Conservation (phyloP, 441 rosid genomes). For the Erodium trifolium region DNA sequence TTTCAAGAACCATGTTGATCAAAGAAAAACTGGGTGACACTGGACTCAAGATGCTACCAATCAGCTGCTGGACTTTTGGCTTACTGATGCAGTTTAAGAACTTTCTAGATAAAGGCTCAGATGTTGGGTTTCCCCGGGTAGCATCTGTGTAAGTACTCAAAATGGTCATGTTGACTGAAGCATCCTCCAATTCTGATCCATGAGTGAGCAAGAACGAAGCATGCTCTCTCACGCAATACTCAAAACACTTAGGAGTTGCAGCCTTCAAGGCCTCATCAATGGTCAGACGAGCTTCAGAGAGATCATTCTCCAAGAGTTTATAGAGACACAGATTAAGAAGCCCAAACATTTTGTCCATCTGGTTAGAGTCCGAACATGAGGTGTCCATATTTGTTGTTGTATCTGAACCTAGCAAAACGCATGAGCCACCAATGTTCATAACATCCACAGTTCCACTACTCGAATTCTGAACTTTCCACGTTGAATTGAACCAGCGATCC, state of each 20-base stretch:
- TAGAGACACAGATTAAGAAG: constrained; percentile 66
- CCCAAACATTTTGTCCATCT: constrained; percentile 59
- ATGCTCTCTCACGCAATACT: constrained; percentile 67
- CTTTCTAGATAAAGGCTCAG: constrained; percentile 57
- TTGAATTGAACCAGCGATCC: constrained; percentile 54
- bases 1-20: constrained; percentile 63
- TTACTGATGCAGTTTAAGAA: constrained; percentile 50
- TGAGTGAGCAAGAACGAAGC: constrained; percentile 40
- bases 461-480: constrained; percentile 32
- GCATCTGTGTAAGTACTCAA: constrained; percentile 49
- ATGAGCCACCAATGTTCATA: constrained; percentile 18
- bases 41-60: constrained; percentile 49
- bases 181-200: constrained; percentile 28
- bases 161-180: constrained; percentile 33
- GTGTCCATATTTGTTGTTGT: constrained; percentile 29
- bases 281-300: constrained; percentile 39
- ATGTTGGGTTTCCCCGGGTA: constrained; percentile 28
- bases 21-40: constrained; percentile 37
- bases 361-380: constrained; percentile 22
- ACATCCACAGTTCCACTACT: constrained; percentile 26
- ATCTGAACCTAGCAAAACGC: constrained; percentile 21
- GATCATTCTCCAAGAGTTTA: constrained; percentile 48
- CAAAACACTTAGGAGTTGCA: constrained; percentile 36
- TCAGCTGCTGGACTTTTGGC: constrained; percentile 53
- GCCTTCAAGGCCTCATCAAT: constrained; percentile 53